Evolutionary conservation across 140 eudicot species (phyloP).

Genomic region (Ambrosia hybrid): DNA sequence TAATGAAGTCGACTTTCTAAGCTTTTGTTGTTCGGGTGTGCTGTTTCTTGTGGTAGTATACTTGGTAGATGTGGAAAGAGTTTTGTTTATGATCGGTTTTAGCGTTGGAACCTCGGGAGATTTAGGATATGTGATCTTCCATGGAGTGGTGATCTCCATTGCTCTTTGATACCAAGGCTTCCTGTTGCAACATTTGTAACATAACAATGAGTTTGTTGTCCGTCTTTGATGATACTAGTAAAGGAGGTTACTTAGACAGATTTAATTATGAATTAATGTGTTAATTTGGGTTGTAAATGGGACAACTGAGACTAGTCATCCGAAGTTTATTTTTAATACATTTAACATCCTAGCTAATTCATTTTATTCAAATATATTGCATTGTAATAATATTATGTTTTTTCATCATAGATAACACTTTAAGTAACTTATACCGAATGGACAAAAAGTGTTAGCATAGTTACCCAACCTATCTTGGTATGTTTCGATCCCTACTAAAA

Average conservation of each 20-base stretch:
- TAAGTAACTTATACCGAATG: too few species aligned
- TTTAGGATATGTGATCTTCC: conserved; percentile 54
- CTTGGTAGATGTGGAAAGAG: too few species aligned
- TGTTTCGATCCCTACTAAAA: too few species aligned
- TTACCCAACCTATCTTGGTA: too few species aligned
- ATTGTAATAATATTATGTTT: too few species aligned
- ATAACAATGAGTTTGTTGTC: neutral
- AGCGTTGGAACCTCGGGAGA: conserved; percentile 40
- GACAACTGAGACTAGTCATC: neutral
- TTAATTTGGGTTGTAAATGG: neutral
- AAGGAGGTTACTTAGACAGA: too few species aligned
- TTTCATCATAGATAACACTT: too few species aligned
- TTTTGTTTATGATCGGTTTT: conserved; percentile 43
- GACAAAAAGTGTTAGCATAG: too few species aligned
- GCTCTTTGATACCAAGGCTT: conserved; percentile 99
- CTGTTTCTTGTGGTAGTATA: conserved; percentile 36
- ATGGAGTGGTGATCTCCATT: conserved; percentile 64
- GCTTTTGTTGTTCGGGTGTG: conserved; percentile 46
- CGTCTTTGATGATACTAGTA: too few species aligned
- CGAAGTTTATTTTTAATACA: neutral
- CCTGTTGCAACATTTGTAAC: conserved; percentile 42
- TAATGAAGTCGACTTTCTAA: conserved; percentile 71
- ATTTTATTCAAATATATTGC: too few species aligned
- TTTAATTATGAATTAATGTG: neutral
- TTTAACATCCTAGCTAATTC: neutral